Base-by-base conservation (phyloP, 257 asterid genomes). In the Lantana camara region DNA sequence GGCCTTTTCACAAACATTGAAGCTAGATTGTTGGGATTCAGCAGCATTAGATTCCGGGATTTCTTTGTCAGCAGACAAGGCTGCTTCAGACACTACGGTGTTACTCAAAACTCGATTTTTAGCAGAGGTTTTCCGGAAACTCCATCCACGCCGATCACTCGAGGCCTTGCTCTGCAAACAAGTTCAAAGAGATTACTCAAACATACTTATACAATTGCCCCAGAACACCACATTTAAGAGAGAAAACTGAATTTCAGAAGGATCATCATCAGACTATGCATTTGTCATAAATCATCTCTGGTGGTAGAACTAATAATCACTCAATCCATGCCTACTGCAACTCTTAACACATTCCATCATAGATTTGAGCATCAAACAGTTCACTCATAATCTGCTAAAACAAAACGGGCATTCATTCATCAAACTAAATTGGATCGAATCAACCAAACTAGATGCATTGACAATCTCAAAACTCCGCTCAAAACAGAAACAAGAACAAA, bases 81-180 rank as follows among this genome's bases (percentile, higher is more conserved):
- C 56, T 29, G 75, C 62, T 68, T 85, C 89, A 64, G 80, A 75
- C 56, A 63, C 52, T 55, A 50, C 80, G 13, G 80, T 60, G 67
- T 80, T 80, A 73, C 79, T 85, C 71, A 82, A 67, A 23, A 82
- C 89, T 62, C 85, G 78, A 54, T 75, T 86, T 34, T 80, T 82
- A 9, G 86, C 74, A 16, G 89, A 82, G 71, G 58, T 77, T 73
- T 85, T 85, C 60, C 86, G 76, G 57, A 85, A 63, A 27, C 86
- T 82, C 92, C 92, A 82, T 38, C 80, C 77, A 37, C 83, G 79
- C 63, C 66, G 76, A 58, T 47, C 88, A 48, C 74, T 75, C 41
- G 85, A 70, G 62, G 74, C 77, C 70, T 85, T 85, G 46, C 63
- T 70, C 89, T 81, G 63, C 14, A 50, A 67, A 44, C 15, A 44